A percentile compares a stretch with the other conserved stretches of the same genome.
These are phyloP conservation scores for Fusarium fracticaudum DNA, from an alignment of 2,329 filamentous ascomycete species.

Conservation along the genomic window DNA sequence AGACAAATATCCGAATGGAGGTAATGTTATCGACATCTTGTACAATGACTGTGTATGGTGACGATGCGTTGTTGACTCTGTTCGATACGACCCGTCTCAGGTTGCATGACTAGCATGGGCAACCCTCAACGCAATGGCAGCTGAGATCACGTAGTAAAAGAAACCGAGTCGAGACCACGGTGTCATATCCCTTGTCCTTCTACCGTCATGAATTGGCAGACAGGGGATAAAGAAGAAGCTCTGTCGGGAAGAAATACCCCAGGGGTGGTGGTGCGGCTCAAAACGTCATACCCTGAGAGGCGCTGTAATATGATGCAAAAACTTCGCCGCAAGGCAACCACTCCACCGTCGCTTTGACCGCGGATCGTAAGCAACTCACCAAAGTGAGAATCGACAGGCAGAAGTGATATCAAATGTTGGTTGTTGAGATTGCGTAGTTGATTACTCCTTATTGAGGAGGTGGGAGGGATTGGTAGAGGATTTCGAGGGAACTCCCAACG, in stretches of 20 bases:
- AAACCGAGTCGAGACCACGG: background rate
- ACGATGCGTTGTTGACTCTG: background rate
- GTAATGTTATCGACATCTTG: constrained; percentile 9
- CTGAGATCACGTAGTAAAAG: background rate
- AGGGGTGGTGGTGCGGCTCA: constrained; percentile 26
- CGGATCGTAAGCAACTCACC: background rate
- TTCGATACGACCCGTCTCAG: background rate
- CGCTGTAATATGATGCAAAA: constrained; percentile 38
- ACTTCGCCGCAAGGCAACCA: constrained; percentile 23
- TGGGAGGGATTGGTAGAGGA: background rate
- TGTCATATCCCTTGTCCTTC: constrained; percentile 2
- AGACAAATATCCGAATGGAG: background rate
- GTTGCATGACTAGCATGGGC: background rate
- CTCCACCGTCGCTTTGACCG: background rate
- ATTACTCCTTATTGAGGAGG: background rate
- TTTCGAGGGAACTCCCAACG: background rate
- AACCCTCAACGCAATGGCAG: background rate
- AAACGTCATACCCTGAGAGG: constrained; percentile 35
- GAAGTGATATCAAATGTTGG: background rate
- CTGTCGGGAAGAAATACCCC: constrained; percentile 1
- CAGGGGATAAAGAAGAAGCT: constrained; percentile 10
- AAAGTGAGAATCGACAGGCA: background rate
- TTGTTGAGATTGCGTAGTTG: background rate
- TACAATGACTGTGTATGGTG: background rate
- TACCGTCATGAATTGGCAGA: constrained; percentile 17